Percentiles rank a stretch among this genome's conserved stretches.
These are phyloP conservation scores for Dendryphion nanum DNA, from an alignment of 2,329 filamentous ascomycete genomes.

Conservation along the genomic window DNA sequence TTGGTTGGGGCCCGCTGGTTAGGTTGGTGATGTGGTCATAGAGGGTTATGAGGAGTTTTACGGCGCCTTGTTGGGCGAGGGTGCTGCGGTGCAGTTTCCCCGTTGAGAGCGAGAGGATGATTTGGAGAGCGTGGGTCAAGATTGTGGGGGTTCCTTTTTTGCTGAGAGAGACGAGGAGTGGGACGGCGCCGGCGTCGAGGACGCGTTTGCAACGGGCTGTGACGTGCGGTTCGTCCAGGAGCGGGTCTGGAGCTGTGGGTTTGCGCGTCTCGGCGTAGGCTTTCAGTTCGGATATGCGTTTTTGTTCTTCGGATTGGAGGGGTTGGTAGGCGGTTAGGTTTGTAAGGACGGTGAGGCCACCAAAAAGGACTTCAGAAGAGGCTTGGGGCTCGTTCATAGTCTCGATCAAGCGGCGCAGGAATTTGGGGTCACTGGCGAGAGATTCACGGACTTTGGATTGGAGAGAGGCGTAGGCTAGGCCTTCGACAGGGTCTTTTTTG, in stretches of 20 bases:
- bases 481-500: slow-evolving; percentile 76
- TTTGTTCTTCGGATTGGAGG: slow-evolving; percentile 80
- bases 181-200: slow-evolving; percentile 74
- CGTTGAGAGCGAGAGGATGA: slow-evolving; percentile 74
- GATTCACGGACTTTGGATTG: slow-evolving; percentile 82
- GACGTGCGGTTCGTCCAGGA: slow-evolving; percentile 76
- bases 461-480: slow-evolving; percentile 86
- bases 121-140: slow-evolving; percentile 69
- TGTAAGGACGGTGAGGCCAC: slow-evolving; percentile 77
- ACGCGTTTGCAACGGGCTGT: slow-evolving; percentile 71
- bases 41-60: slow-evolving; percentile 76
- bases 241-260: slow-evolving; percentile 57
- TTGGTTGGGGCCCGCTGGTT: slow-evolving; percentile 42
- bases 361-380: slow-evolving; percentile 65
- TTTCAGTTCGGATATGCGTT: slow-evolving; percentile 87
- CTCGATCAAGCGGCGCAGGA: slow-evolving; percentile 69
- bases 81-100: slow-evolving; percentile 71
- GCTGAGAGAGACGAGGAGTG: slow-evolving; percentile 72
- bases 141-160: slow-evolving; percentile 71
- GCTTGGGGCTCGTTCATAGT: slow-evolving; percentile 52
- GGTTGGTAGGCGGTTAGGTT: slow-evolving; percentile 84
- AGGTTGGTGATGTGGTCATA: slow-evolving; percentile 56
- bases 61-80: slow-evolving; percentile 89
- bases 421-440: slow-evolving; percentile 64
- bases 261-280: slow-evolving; percentile 88